These are phyloP conservation scores for Oemleria cerasiformis DNA, from an alignment of 306 rosid species.

Conservation along the genomic window DNA sequence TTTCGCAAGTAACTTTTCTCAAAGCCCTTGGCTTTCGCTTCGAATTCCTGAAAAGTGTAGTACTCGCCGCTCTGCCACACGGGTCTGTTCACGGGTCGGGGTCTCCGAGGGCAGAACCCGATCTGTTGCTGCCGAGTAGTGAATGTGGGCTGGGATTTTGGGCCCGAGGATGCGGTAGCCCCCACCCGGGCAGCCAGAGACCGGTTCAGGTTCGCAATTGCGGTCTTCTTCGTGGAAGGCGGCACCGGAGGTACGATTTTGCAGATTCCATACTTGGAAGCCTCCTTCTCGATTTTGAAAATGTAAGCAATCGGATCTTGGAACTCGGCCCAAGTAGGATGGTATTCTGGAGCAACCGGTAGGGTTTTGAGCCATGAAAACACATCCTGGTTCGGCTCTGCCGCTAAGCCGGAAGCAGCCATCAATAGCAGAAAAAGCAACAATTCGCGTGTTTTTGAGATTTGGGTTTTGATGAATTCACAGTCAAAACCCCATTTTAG, in stretches of 20 bases:
- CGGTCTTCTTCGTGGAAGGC: conserved; percentile 71
- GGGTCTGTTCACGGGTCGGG: conserved; percentile 75
- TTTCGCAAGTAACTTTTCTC: conserved; percentile 63
- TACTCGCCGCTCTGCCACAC: conserved; percentile 97
- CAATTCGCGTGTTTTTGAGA: background rate
- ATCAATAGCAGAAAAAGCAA: conserved; percentile 9
- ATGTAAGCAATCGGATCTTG: conserved; percentile 98
- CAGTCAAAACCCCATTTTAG: conserved; percentile 45
- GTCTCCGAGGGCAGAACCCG: conserved; percentile 91
- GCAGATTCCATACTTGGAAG: conserved; percentile 91
- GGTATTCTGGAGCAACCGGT: conserved; percentile 86
- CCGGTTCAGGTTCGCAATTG: conserved; percentile 69
- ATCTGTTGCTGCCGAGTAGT: conserved; percentile 99
- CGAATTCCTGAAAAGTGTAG: conserved; percentile 73
- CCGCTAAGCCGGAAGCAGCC: conserved; percentile 34
- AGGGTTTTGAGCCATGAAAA: conserved; percentile 81
- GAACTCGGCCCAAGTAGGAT: conserved; percentile 72
- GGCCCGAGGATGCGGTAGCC: conserved; percentile 18
- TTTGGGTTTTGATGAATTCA: conserved; percentile 28
- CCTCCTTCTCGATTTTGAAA: conserved; percentile 97
- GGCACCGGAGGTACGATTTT: conserved; percentile 91
- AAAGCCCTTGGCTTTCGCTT: conserved; percentile 72
- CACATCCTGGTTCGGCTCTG: conserved; percentile 72
- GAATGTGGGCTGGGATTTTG: conserved; percentile 70
- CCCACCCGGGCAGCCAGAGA: conserved; percentile 53